Evolutionary conservation across 106 monocot species (phyloP).

Genomic region (Allium sativum): DNA sequence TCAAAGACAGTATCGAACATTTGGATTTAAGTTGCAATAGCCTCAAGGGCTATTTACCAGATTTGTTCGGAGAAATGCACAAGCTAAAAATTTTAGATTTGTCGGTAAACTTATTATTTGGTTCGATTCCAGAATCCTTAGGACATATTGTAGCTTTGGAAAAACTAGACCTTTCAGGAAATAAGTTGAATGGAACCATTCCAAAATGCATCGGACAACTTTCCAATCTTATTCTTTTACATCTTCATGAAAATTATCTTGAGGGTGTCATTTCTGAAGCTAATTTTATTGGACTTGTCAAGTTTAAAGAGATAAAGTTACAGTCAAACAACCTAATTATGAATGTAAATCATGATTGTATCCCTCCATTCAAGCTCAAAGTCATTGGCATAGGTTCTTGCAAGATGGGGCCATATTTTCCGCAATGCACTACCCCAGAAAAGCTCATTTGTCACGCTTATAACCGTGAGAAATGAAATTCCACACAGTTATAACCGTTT

Average conservation of each 20-base stretch:
- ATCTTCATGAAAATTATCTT: conserved; percentile 7
- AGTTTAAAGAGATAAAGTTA: background rate
- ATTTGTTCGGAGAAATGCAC: background rate
- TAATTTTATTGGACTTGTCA: conserved; percentile 6
- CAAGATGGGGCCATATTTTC: conserved; percentile 8
- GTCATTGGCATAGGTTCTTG: background rate
- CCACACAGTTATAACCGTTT: too few relatives aligned
- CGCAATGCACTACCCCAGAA: too few relatives aligned
- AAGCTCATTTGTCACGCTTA: too few relatives aligned
- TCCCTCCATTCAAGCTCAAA: conserved; percentile 3
- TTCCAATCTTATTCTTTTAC: conserved; percentile 5
- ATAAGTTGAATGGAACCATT: conserved; percentile 10
- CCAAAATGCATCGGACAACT: conserved; percentile 8
- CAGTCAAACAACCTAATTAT: conserved; percentile 3
- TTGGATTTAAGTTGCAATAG: background rate
- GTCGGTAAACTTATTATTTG: background rate
- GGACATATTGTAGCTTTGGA: conserved; percentile 4
- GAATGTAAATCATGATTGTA: conserved; percentile 5
- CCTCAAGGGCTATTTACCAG: background rate
- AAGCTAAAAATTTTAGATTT: background rate
- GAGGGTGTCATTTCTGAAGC: conserved; percentile 4
- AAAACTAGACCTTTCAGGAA: background rate
- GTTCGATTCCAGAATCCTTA: conserved; percentile 6
- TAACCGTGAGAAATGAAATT: too few relatives aligned
- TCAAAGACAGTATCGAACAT: background rate